phyloP scores from a whole-genome alignment of 2,329 filamentous ascomycete species.

The Fusarium sp. region DNA sequence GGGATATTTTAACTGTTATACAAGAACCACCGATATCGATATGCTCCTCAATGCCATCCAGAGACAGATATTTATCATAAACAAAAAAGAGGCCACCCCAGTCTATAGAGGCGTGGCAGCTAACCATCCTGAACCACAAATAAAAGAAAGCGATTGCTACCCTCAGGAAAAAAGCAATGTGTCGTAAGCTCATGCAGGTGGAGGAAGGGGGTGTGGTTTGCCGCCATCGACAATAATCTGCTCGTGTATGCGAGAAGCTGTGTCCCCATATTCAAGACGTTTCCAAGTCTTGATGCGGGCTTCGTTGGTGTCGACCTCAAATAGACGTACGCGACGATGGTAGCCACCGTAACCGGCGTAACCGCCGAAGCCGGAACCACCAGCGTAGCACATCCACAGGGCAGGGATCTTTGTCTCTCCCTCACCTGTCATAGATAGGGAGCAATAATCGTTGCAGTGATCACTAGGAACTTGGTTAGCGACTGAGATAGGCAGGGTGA shows the following conservation, averaged over 20 bases:
- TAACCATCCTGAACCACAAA: slow-evolving; percentile 22
- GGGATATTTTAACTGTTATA: slow-evolving; percentile 33
- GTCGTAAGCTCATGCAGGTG: slow-evolving; percentile 32
- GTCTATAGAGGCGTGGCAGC: slow-evolving; percentile 28
- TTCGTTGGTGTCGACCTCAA: slow-evolving; percentile 92
- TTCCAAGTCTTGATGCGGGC: slow-evolving; percentile 94
- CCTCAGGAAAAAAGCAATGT: not conserved
- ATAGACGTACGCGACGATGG: slow-evolving; percentile 85
- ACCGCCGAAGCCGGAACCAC: slow-evolving; percentile 90
- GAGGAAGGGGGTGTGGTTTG: slow-evolving; percentile 47
- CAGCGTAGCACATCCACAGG: slow-evolving; percentile 98
- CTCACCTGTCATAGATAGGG: slow-evolving; percentile 65
- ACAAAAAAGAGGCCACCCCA: slow-evolving; percentile 7
- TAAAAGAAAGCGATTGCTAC: slow-evolving; percentile 25
- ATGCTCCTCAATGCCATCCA: slow-evolving; percentile 22
- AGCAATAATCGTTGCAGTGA: slow-evolving; percentile 97
- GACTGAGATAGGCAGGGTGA: not conserved
- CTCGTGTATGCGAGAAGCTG: slow-evolving; percentile 66
- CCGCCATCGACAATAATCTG: slow-evolving; percentile 75
- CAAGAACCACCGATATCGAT: slow-evolving; percentile 14
- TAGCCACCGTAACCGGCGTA: slow-evolving; percentile 93
- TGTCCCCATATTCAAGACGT: slow-evolving; percentile 77
- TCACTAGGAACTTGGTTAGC: slow-evolving; percentile 63
- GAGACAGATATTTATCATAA: slow-evolving; percentile 16
- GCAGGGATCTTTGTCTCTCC: slow-evolving; percentile 67